Evolutionary conservation across 148 eudicot species (phyloP), one percentile per base, ranked within the genome.

Genomic region (Rhododendron griersonianum): DNA sequence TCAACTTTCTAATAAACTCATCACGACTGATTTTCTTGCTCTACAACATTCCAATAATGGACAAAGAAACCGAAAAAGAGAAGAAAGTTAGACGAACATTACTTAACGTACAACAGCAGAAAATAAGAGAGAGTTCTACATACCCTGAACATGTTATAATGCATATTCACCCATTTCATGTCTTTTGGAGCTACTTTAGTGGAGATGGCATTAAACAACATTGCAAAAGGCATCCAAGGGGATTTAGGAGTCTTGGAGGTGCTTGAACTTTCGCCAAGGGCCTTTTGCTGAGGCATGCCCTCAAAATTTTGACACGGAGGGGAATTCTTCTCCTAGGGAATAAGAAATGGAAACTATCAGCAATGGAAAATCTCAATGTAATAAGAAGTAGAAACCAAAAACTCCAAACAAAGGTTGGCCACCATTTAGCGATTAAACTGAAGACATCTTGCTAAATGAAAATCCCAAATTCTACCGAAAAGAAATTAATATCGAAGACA

Each of bases 1-100:
- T 91, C 90, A 91, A 83, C 86, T 85, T 89, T 44, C n/a, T 86
- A 61, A 90, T 78, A 86, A 91, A 91, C 19, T 82, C 89, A n/a
- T 89, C 91, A 53, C 93, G 65, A 79, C 77, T 90, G 13, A 89
- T 74, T 83, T 90, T 87, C 87, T 90, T 90, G 67, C 85, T 83
- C 92, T 92, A 84, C 39, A 30, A 88, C n/a, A n/a, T 44, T 45
- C 78, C 25, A 85, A 21, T 4, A 51, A 67, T 10, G 39, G 83
- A 39, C 55, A 13, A 51, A 14, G 15, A 73, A 33, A 71, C 4
- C 35, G 5, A 25, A 65, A 8, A 23, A 63, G 73, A 65, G 5
- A 84, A 71, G n/a, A 71, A 28, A n/a, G 30, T 69, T 73, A 84
- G 45, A 44, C 18, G 1, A 78, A 25, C 19, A n/a, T 7, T 7